Base-by-base conservation (phyloP, 2,329 filamentous ascomycete genomes). In the Cryphonectria radicalis region DNA sequence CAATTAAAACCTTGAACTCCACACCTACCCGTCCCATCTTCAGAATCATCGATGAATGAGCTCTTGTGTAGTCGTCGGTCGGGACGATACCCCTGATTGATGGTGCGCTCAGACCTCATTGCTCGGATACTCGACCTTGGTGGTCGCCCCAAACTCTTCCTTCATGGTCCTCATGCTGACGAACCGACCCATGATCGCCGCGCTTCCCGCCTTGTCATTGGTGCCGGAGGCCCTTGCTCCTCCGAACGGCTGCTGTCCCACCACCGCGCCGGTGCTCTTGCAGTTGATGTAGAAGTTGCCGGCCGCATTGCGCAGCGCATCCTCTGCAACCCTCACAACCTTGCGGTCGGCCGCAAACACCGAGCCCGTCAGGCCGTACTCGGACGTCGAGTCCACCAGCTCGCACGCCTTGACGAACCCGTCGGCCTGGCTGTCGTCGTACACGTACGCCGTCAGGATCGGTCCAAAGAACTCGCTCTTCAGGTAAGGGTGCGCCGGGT, bases 231-330 rank as follows among this genome's bases (percentile, higher is more conserved):
- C 90, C 74, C 91, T 84, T 17, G 89, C 87, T 68, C 91, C 91
- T 32, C 91, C 91, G 78, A 93, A 93, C 4, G 91, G 88, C 82
- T 93, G 91, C 82, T 93, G 91, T 19, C 90, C 91, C 10, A 92
- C 90, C 35, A 93, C 90, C 22, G 91, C 90, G 55, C 90, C 91
- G 1, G 87, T 89, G 68, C 84, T 87, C 80, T 89, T 89, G 79
- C 84, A 87, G 78, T 89, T 89, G 69, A 87, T 80, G 76, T 89
- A 89, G 66, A 89, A 86, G 80, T 88, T 89, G 63, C 87, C 87
- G 13, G 86, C 87, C 19, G 86, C 80, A 75, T 88, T 86, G 60
- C 85, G 83, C 35, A 89, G 82, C 22, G 80, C 80, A 32, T 85
- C 81, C 78, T 87, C 84, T 0, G 86, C 87, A 70, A 86, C 79